These are phyloP conservation scores for Puccinia coronata DNA, from an alignment of 1,284 basidiomycete genomes.

Conservation along the genomic window DNA sequence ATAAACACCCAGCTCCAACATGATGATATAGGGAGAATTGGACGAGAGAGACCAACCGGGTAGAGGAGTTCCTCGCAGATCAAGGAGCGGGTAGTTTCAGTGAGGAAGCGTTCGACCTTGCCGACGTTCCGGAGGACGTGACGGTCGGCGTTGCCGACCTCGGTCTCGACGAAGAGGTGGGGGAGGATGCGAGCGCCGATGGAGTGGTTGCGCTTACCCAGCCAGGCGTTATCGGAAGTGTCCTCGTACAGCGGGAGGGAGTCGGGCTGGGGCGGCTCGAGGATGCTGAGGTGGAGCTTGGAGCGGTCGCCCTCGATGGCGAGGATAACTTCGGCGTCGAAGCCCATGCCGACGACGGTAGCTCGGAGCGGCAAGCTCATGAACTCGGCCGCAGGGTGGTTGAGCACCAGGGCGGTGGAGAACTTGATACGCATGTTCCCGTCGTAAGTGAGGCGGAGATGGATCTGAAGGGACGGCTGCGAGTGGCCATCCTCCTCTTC, in stretches of 20 bases:
- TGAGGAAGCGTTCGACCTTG: slow-evolving; percentile 91
- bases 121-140: slow-evolving; percentile 96
- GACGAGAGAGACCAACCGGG: not conserved
- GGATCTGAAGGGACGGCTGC: slow-evolving; percentile 61
- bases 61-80: slow-evolving; percentile 65
- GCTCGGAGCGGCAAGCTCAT: slow-evolving; percentile 94
- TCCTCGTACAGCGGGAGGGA: slow-evolving; percentile 20
- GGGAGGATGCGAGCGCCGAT: slow-evolving; percentile 79
- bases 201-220: not conserved
- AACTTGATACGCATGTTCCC: slow-evolving; percentile 66
- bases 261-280: slow-evolving; percentile 63
- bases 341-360: slow-evolving; percentile 80
- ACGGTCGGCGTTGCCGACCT: slow-evolving; percentile 93
- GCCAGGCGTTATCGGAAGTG: not conserved
- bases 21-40: not conserved
- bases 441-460: slow-evolving; percentile 60
- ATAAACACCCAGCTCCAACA: too few relatives aligned
- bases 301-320: slow-evolving; percentile 80
- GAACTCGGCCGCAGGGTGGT: slow-evolving; percentile 90
- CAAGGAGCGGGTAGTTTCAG: slow-evolving; percentile 89
- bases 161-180: slow-evolving; percentile 88
- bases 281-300: slow-evolving; percentile 80
- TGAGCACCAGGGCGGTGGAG: slow-evolving; percentile 89
- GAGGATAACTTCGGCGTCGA: slow-evolving; percentile 81
- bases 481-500: slow-evolving; percentile 29